Evolutionary conservation across 192 early-diverging fungal genomes (phyloP).

Genomic region (Geosiphon pyriformis): DNA sequence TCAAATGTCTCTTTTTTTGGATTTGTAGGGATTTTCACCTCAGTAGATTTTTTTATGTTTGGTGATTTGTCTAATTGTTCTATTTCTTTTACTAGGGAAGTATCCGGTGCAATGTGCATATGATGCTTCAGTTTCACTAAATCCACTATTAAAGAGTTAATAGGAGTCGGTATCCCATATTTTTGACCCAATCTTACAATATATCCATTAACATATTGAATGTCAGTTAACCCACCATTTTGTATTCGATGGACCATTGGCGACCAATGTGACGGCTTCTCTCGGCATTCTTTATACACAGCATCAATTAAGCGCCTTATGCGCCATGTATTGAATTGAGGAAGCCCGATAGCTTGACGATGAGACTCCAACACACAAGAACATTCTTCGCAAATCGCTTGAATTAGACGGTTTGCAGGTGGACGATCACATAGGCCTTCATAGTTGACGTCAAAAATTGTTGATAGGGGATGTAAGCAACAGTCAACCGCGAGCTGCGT

Average conservation of each 20-base stretch:
- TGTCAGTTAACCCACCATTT: constrained; percentile 40
- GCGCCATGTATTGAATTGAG: not conserved
- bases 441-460: constrained; percentile 50
- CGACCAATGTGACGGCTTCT: not conserved
- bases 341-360: not conserved
- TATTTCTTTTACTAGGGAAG: not conserved
- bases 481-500: constrained; percentile 50
- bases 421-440: constrained; percentile 35
- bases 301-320: not conserved
- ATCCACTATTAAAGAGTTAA: constrained; percentile 26
- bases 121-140: constrained; percentile 14
- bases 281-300: not conserved
- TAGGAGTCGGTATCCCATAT: constrained; percentile 30
- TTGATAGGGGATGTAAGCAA: constrained; percentile 57
- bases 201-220: constrained; percentile 58
- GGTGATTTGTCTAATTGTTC: not conserved
- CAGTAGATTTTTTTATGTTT: too few relatives aligned
- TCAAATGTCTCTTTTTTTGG: too few relatives aligned
- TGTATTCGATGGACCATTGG: not conserved
- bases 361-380: not conserved
- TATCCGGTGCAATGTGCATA: not conserved
- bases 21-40: too few relatives aligned
- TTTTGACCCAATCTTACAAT: constrained; percentile 40
- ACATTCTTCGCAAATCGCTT: not conserved
- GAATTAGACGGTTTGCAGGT: constrained; percentile 8